Evolutionary conservation across 2,329 filamentous ascomycete species (phyloP).

Genomic region (Cryphonectria japonica): DNA sequence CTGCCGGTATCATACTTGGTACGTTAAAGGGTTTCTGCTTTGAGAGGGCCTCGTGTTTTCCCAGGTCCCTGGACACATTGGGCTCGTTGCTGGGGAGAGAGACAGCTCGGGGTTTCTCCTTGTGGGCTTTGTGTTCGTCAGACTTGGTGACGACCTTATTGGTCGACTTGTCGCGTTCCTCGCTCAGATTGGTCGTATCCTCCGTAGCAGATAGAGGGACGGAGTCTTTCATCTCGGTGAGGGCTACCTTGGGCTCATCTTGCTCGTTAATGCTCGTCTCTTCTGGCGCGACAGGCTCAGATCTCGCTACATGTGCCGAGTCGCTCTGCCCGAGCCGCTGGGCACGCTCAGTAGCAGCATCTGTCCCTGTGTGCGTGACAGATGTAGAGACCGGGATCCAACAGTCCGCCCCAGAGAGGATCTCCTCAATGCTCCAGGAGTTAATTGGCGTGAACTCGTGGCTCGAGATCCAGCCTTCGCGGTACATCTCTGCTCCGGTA

Average conservation of each 20-base stretch:
- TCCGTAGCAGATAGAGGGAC: too few relatives aligned
- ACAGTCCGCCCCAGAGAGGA: constrained; percentile 62
- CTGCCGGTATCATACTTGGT: neutral
- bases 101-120: neutral
- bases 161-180: neutral
- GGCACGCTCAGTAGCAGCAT: constrained; percentile 3
- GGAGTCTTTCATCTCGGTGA: neutral
- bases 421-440: constrained; percentile 73
- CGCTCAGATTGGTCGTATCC: neutral
- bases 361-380: neutral
- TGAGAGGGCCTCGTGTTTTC: neutral
- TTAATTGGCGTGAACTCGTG: constrained; percentile 62
- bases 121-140: neutral
- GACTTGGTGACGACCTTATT: neutral
- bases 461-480: constrained; percentile 70
- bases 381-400: constrained; percentile 41
- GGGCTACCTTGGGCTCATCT: neutral
- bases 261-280: neutral
- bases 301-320: neutral
- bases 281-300: neutral
- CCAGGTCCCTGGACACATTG: too few relatives aligned
- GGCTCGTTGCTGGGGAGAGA: neutral
- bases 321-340: neutral
- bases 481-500: constrained; percentile 90
- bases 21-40: neutral